Evolutionary conservation across 306 rosid genomes (phyloP), one percentile per base, ranked within the genome.

Genomic region (Acacia melanoxylon): DNA sequence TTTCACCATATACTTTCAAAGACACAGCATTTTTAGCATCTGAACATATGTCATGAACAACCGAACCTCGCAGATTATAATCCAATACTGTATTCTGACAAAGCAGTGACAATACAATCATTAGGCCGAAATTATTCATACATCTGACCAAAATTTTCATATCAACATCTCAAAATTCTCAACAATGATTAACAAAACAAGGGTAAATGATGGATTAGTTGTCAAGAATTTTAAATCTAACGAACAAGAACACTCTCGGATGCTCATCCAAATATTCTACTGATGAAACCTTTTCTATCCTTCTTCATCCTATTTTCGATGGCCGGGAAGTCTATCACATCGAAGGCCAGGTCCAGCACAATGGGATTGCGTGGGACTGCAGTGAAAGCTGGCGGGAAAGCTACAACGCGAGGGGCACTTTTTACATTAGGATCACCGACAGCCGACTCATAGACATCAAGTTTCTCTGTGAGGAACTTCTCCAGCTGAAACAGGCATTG

Each of bases 321-420:
- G 56, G 77, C 0, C 70, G 91, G 91, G 84, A 88, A 88, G 76
- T 88, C 91, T 46, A 88, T 85, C 5, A 20, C 8, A 78, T 85
- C 72, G 58, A 80, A 88, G n/a, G 91, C 89, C 86, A 88, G 80
- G 49, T 88, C 91, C 71, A 88, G 77, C 80, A 88, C 91, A 75
- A 88, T 88, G 48, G 91, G 91, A 84, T 83, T 83, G 16, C 91
- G 89, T 12, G 89, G 83, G 37, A 88, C 75, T 42, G 91, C 83
- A 74, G 75, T 77, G 78, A 88, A 88, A 54, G 89, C 80, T 69
- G 89, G 91, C 1, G 91, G 91, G 24, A 88, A 85, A 75, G 78
- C 66, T 62, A 87, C 78, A 74, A 88, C 85, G 78, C 89, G 91
- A 0, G 91, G 89, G 45, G 83, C 79, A 65, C 80, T 70, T 82